phyloP scores from a whole-genome alignment of 169 alveolate genomes.

The Babesia ovata region DNA sequence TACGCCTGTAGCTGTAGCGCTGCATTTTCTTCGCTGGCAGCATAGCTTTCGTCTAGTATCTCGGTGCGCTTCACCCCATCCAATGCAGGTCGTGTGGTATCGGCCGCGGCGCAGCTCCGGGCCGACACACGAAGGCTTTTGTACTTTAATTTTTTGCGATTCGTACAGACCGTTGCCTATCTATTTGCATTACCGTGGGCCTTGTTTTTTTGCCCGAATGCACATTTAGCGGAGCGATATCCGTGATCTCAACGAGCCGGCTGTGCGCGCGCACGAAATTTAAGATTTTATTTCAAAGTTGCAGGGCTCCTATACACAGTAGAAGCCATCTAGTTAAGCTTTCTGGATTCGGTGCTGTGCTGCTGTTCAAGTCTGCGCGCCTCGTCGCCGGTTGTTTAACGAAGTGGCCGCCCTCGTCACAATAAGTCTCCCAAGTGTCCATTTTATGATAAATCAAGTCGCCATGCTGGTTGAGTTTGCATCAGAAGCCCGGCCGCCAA shows the following conservation, averaged over 20 bases:
- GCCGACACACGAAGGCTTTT: background rate
- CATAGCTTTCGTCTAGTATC: background rate
- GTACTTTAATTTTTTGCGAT: background rate
- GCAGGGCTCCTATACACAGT: too few relatives aligned
- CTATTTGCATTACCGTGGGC: background rate
- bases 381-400: too few relatives aligned
- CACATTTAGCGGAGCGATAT: background rate
- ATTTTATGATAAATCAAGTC: too few relatives aligned
- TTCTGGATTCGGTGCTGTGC: too few relatives aligned
- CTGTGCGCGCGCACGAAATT: background rate
- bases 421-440: too few relatives aligned
- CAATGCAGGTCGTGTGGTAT: constrained; percentile 3
- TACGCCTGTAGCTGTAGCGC: too few relatives aligned
- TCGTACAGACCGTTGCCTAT: background rate
- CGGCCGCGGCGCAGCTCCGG: background rate
- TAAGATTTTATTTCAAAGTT: background rate
- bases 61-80: constrained; percentile 8
- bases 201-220: constrained; percentile 2
- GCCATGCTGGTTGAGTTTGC: too few relatives aligned
- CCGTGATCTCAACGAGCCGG: background rate
- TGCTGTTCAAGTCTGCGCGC: too few relatives aligned
- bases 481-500: too few relatives aligned
- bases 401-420: too few relatives aligned
- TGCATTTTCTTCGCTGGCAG: too few relatives aligned
- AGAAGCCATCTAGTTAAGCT: too few relatives aligned